Evolutionary conservation across 306 rosid species (phyloP), one percentile per base, ranked within the genome.

Genomic region (Cicer arietinum): DNA sequence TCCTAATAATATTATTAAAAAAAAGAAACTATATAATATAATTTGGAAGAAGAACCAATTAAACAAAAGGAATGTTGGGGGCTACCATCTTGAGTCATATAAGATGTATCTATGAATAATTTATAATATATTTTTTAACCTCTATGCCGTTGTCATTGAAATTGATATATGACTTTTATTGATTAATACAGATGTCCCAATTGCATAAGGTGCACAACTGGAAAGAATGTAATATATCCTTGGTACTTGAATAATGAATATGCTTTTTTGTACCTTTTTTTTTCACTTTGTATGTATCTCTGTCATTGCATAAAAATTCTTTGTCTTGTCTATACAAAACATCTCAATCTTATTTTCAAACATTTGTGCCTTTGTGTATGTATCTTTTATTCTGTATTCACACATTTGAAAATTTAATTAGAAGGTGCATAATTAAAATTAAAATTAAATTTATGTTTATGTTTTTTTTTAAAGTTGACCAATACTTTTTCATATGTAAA

Each of bases 141-240:
- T 71, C 50, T 71, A 41, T 82, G 80, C 53, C 64, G 35, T 84
- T 86, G 73, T 82, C 81, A 77, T 80, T 79, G 73, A 47, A 74
- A 66, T 81, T 66, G 37, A 78, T 72, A 62, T 67, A 72, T 64
- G 75, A 79, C 84, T 84, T 88, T 80, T 82, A 82, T 84, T 82
- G 87, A 82, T 78, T 73, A 48, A 82, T 80, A 82, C 84, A 84
- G 86, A 82, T 87, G 75, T 71, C 57, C 83, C 82, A 66, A 78
- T 70, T 35, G 51, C 78, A 69, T 63, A 67, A 63, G 51, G 74
- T 59, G 81, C 68, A 81, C 85, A 78, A 75, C 84, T 78, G 83
- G 78, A 81, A 74, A 67, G 83, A 80, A 73, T 63, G 89, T 76
- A 80, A 79, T 68, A 80, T 65, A 75, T 78, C 75, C 52, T 11